These are phyloP conservation scores for Dothistroma septosporum DNA, from an alignment of 2,329 filamentous ascomycete genomes.

Conservation along the genomic window DNA sequence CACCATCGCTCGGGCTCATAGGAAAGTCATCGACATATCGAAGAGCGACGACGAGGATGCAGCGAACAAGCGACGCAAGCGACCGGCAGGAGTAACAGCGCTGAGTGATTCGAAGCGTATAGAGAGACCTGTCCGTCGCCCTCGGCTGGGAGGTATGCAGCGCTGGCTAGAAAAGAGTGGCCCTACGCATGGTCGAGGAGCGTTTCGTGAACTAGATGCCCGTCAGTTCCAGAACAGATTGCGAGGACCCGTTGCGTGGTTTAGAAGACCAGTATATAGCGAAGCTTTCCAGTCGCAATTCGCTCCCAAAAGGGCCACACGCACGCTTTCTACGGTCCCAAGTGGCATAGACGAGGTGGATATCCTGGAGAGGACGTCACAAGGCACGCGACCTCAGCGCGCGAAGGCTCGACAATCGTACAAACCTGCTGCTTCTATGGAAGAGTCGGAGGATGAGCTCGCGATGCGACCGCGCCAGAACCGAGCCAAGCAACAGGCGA, in stretches of 20 bases:
- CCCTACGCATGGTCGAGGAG: neutral
- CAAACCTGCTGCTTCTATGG: neutral
- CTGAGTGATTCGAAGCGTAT: neutral
- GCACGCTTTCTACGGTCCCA: neutral
- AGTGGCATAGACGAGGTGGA: neutral
- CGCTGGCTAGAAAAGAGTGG: neutral
- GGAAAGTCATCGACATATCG: neutral
- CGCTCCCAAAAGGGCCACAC: neutral
- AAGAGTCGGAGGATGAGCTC: slow-evolving; percentile 4
- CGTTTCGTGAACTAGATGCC: neutral
- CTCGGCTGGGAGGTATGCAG: neutral
- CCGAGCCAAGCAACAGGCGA: neutral
- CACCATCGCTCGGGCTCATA: neutral
- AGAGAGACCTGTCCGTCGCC: neutral
- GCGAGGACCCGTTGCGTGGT: slow-evolving; percentile 2
- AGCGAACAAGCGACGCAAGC: neutral
- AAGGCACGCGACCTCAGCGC: neutral
- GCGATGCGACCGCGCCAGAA: neutral
- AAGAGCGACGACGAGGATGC: neutral
- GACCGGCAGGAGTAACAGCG: neutral
- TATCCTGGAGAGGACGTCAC: neutral
- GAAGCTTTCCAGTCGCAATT: neutral
- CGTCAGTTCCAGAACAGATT: slow-evolving; percentile 3
- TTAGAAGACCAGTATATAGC: neutral
- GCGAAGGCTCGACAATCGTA: neutral